phyloP scores from a whole-genome alignment of 306 rosid species.

The Prosopis cineraria region DNA sequence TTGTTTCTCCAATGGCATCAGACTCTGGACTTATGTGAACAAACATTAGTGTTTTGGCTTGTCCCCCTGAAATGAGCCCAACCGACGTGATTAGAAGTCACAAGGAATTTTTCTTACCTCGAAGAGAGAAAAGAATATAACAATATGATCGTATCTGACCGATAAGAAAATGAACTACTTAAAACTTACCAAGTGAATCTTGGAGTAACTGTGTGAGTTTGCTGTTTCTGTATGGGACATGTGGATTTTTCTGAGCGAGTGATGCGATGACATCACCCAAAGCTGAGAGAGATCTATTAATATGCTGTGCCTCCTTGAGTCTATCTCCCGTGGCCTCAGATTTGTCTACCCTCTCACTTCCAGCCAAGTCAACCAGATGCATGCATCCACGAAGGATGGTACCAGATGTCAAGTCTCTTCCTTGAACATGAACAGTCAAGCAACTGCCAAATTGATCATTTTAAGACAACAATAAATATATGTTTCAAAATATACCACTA shows the following conservation, averaged over 20 bases:
- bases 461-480: slow-evolving; percentile 21
- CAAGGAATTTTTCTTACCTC: not conserved
- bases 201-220: slow-evolving; percentile 95
- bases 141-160: not conserved
- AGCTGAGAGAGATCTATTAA: slow-evolving; percentile 94
- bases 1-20: slow-evolving; percentile 79
- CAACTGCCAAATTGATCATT: slow-evolving; percentile 67
- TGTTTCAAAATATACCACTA: slow-evolving; percentile 2
- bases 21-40: slow-evolving; percentile 94
- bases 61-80: slow-evolving; percentile 69
- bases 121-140: not conserved
- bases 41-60: slow-evolving; percentile 95
- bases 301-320: slow-evolving; percentile 93
- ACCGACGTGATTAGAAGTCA: slow-evolving; percentile 22
- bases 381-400: slow-evolving; percentile 77
- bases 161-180: slow-evolving; percentile 10
- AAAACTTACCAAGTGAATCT: slow-evolving; percentile 87
- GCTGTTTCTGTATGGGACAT: slow-evolving; percentile 95
- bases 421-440: slow-evolving; percentile 98
- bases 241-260: slow-evolving; percentile 93
- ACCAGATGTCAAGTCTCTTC: slow-evolving; percentile 92
- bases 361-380: slow-evolving; percentile 98
- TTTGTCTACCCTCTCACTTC: slow-evolving; percentile 96
- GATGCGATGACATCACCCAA: slow-evolving; percentile 96
- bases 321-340: slow-evolving; percentile 98